phyloP scores from a whole-genome alignment of 1,284 basidiomycete genomes.

The Xerocomus nothofagi region DNA sequence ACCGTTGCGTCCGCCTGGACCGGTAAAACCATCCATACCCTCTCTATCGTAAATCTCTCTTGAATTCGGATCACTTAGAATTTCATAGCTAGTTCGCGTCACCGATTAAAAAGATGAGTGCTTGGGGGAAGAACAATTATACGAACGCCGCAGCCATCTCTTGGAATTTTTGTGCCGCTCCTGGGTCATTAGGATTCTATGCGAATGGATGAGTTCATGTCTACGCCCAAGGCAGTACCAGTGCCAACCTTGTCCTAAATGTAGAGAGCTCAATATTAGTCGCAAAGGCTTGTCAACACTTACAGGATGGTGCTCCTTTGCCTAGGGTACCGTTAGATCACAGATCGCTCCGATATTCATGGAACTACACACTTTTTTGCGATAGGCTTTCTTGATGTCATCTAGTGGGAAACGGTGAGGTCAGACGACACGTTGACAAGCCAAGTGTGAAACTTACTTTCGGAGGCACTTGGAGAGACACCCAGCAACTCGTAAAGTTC shows the following conservation, averaged over 20 bases:
- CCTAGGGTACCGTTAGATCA: slow-evolving; percentile 49
- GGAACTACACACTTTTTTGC: slow-evolving; percentile 68
- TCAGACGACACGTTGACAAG: slow-evolving; percentile 3
- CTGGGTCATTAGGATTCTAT: slow-evolving; percentile 78
- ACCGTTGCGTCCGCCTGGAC: slow-evolving; percentile 43
- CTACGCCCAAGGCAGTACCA: neutral
- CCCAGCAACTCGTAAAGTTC: slow-evolving; percentile 81
- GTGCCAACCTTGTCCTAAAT: slow-evolving; percentile 61
- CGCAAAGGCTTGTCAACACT: slow-evolving; percentile 34
- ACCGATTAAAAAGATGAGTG: slow-evolving; percentile 6
- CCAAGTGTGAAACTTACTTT: slow-evolving; percentile 47
- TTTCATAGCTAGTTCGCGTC: slow-evolving; percentile 68
- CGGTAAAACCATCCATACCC: slow-evolving; percentile 68
- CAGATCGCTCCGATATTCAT: slow-evolving; percentile 7
- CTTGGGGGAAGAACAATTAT: neutral
- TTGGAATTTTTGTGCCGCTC: slow-evolving; percentile 80
- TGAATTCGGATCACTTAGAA: slow-evolving; percentile 75
- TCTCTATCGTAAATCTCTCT: slow-evolving; percentile 80
- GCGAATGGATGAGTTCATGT: slow-evolving; percentile 1
- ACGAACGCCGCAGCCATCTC: slow-evolving; percentile 84
- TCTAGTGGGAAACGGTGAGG: slow-evolving; percentile 40
- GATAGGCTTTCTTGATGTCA: slow-evolving; percentile 92
- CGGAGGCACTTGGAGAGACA: slow-evolving; percentile 64
- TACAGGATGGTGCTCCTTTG: slow-evolving; percentile 89
- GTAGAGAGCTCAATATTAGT: slow-evolving; percentile 8